Evolutionary conservation across 208 protist genomes (phyloP).

Genomic region (Trypanosoma melophagium): DNA sequence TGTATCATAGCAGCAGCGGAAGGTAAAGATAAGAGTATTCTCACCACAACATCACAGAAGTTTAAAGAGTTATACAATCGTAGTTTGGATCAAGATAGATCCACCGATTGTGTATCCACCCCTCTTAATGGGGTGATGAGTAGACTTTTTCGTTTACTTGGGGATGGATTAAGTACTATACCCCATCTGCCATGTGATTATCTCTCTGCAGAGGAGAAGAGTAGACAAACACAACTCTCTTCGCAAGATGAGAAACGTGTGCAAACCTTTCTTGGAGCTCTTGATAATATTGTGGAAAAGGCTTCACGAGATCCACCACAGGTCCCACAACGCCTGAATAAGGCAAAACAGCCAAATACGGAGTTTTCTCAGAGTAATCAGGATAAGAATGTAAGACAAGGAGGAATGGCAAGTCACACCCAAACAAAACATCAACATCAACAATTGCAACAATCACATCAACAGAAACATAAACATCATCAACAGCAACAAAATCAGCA

Average conservation of each 20-base stretch:
- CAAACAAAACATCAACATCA: slow-evolving; percentile 9
- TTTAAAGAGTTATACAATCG: slow-evolving; percentile 19
- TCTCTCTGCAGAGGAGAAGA: too few relatives aligned
- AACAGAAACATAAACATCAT: slow-evolving; percentile 13
- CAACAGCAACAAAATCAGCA: slow-evolving; percentile 22
- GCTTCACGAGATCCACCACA: slow-evolving; percentile 1
- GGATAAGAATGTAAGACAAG: neutral
- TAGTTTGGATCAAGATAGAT: neutral
- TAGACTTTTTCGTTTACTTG: slow-evolving; percentile 5
- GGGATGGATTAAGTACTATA: neutral
- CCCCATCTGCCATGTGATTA: too few relatives aligned
- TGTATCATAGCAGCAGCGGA: slow-evolving; percentile 10
- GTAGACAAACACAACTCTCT: neutral
- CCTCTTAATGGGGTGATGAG: slow-evolving; percentile 9
- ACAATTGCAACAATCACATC: slow-evolving; percentile 6
- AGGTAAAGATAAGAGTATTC: neutral
- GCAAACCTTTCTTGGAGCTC: slow-evolving; percentile 14
- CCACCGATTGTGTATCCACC: neutral
- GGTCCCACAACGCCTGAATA: neutral
- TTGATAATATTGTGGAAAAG: slow-evolving; percentile 9
- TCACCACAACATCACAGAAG: neutral
- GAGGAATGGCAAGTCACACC: too few relatives aligned
- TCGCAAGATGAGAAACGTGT: slow-evolving; percentile 10
- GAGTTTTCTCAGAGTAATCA: neutral
- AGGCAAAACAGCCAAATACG: neutral